Evolutionary conservation across 768 basidiomycete species (phyloP), one percentile per base, ranked within the genome.

Genomic region (Amanita jacksonii): DNA sequence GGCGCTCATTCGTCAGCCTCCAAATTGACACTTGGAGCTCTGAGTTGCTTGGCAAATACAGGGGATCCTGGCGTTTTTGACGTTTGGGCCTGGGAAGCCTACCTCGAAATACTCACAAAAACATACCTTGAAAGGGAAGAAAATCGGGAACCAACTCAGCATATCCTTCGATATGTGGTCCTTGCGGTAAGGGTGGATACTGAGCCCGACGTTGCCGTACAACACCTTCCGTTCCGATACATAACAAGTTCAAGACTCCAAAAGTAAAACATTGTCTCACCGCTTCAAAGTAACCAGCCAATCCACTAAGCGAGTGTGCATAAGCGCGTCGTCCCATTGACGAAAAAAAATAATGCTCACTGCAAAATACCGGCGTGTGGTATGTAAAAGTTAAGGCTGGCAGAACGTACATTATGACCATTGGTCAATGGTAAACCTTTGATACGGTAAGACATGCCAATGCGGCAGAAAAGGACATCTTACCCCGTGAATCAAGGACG

Each of bases 121-220:
- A n/a, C n/a, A 23, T 47, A 85, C 92, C 63, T 80, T 85, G 58
- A 98, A 78, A 2, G 96, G 96, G 63, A 99, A 94, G 65, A 90
- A 96, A 15, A 97, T 63, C 0, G 96, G 96, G 66, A 99, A 99
- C 96, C 96, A 99, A 57, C 93, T 97, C 54, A 98, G 70, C 96
- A 99, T 99, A 53, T 98, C 84, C 54, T 88, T 92, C 6, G 90
- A 92, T 43, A 93, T 72, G 36, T 77, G 70, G 20, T 89, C 84
- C 57, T 85, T 89, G 38, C 82, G 78, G 41, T 86, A 76, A 0
- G 96, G 96, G 57, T 98, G 94, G 32, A 96, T 97, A 55, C 89
- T 96, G 19, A 97, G 66, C 0, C 91, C 89, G 16, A 98, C 70
- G 49, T 83, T 81, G n/a, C 76, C 79, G 56, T 99, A 99, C 3